phyloP scores from a whole-genome alignment of 495 filamentous ascomycete genomes.

The Xylaria scruposa region DNA sequence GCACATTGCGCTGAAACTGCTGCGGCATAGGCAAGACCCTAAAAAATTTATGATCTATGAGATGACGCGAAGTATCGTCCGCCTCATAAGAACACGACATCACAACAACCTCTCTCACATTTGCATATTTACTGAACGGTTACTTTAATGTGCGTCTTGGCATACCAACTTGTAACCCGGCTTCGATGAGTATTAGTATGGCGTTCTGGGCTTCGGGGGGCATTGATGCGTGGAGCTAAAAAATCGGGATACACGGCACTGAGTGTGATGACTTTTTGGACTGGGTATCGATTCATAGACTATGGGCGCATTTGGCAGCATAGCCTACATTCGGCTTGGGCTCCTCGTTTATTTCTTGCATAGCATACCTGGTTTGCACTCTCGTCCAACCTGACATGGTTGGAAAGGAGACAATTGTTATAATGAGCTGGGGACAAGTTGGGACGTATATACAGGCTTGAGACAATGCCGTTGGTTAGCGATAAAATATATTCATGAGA shows the following conservation, averaged over 20 bases:
- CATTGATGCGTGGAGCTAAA: conserved; percentile 16
- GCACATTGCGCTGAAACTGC: conserved; percentile 30
- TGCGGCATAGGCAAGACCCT: conserved; percentile 25
- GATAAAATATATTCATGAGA: conserved; percentile 3
- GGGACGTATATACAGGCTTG: conserved; percentile 9
- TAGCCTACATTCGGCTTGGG: conserved; percentile 19
- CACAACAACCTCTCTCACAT: neutral
- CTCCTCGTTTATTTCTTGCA: conserved; percentile 17
- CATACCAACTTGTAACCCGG: neutral
- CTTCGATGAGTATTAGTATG: neutral
- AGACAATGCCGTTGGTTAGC: neutral
- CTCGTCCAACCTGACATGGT: neutral
- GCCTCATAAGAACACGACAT: neutral
- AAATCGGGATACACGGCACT: conserved; percentile 20
- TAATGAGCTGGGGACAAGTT: conserved; percentile 5
- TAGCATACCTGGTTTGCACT: conserved; percentile 6
- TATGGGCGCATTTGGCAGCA: conserved; percentile 22
- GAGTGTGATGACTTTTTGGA: conserved; percentile 16
- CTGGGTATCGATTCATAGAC: conserved; percentile 15
- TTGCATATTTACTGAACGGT: neutral
- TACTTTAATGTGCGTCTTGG: neutral
- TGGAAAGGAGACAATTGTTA: neutral
- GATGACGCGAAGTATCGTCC: neutral
- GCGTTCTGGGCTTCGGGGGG: conserved; percentile 10
- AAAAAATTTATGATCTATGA: neutral